These are phyloP conservation scores for Arachis monticola DNA, from an alignment of 331 rosid genomes.

Conservation along the genomic window DNA sequence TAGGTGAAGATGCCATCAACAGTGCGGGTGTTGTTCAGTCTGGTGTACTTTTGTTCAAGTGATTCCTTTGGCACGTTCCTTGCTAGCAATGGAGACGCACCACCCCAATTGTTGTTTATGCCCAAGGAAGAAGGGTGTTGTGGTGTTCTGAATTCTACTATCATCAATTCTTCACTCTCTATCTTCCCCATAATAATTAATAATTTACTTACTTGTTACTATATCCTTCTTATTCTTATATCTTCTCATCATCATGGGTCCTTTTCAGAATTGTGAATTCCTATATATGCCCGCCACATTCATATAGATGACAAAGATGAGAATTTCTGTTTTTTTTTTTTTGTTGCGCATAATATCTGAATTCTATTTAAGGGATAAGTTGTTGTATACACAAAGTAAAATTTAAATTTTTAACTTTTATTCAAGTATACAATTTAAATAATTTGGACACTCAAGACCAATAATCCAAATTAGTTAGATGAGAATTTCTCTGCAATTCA, in stretches of 20 bases:
- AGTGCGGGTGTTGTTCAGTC: conserved; percentile 47
- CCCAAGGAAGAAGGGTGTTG: conserved; percentile 67
- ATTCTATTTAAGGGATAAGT: too few relatives aligned
- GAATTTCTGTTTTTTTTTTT: too few relatives aligned
- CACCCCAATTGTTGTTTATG: conserved; percentile 74
- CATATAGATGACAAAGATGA: background rate
- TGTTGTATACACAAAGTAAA: too few relatives aligned
- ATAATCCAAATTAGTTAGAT: too few relatives aligned
- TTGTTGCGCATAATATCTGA: too few relatives aligned
- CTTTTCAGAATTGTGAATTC: conserved; percentile 26
- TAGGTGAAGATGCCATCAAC: conserved; percentile 61
- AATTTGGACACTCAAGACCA: too few relatives aligned
- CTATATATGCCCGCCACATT: background rate
- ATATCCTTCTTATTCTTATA: conserved; percentile 3
- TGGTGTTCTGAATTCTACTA: conserved; percentile 70
- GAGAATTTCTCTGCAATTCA: too few relatives aligned
- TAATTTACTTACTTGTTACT: conserved; percentile 26
- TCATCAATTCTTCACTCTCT: conserved; percentile 27
- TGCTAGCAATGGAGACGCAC: conserved; percentile 82
- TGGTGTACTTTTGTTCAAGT: conserved; percentile 62
- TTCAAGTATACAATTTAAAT: too few relatives aligned
- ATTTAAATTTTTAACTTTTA: too few relatives aligned
- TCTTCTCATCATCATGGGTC: conserved; percentile 34
- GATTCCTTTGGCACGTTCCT: conserved; percentile 69
- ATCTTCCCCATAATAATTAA: conserved; percentile 36